A percentile compares a stretch with the other conserved stretches of the same genome.
These are phyloP conservation scores for Fusarium duplospermum DNA, from an alignment of 2,329 filamentous ascomycete species.

Conservation along the genomic window DNA sequence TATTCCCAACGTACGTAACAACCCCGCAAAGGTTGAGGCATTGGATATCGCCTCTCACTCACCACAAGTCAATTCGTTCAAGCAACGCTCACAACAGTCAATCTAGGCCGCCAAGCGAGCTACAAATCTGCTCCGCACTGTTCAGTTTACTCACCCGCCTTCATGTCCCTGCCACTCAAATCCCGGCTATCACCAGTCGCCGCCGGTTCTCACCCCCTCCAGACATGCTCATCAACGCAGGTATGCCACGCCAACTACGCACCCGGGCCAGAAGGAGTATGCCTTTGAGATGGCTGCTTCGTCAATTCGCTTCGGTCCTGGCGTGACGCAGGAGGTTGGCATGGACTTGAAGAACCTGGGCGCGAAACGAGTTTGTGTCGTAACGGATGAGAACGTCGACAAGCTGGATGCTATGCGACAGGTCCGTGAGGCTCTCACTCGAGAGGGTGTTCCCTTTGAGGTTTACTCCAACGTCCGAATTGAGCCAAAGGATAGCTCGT, in stretches of 20 bases:
- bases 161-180: constrained; percentile 94
- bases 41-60: not conserved
- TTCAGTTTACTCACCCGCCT: constrained; percentile 90
- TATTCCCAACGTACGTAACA: constrained; percentile 49
- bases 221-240: constrained; percentile 54
- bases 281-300: constrained; percentile 99
- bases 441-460: constrained; percentile 82
- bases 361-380: constrained; percentile 86
- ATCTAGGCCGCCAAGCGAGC: constrained; percentile 71
- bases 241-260: constrained; percentile 77
- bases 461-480: constrained; percentile 85
- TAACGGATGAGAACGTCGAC: constrained; percentile 86
- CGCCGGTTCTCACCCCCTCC: constrained; percentile 66
- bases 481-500: constrained; percentile 96
- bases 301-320: constrained; percentile 92
- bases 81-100: constrained; percentile 2
- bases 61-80: not conserved
- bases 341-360: constrained; percentile 98
- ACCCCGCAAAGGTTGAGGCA: not conserved
- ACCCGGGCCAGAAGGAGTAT: constrained; percentile 84
- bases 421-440: constrained; percentile 81
- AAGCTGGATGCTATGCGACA: constrained; percentile 91
- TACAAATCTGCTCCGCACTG: constrained; percentile 81
- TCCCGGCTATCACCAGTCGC: constrained; percentile 78
- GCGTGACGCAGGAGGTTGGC: constrained; percentile 93